Evolutionary conservation across 306 rosid species (phyloP).

Genomic region (Glycine soja): DNA sequence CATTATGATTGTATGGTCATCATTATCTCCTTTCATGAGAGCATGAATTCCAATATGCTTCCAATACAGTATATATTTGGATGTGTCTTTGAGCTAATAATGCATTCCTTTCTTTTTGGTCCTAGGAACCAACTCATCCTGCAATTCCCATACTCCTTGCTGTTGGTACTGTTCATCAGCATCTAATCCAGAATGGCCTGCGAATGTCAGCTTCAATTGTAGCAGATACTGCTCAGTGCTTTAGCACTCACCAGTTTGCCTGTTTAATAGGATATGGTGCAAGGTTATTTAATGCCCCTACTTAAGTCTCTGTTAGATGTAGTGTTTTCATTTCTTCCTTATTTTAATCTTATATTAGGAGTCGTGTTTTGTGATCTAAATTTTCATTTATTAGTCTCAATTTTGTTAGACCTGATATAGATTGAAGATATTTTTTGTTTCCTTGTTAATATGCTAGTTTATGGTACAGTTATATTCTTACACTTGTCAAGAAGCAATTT

Average conservation of each 20-base stretch:
- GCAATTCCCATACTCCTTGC: slow-evolving; percentile 97
- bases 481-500: slow-evolving; percentile 8
- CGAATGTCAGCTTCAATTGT: slow-evolving; percentile 90
- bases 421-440: neutral
- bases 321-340: slow-evolving; percentile 31
- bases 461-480: slow-evolving; percentile 22
- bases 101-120: slow-evolving; percentile 37
- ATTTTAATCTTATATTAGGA: slow-evolving; percentile 30
- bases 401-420: slow-evolving; percentile 28
- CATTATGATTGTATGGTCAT: slow-evolving; percentile 2
- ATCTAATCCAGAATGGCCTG: slow-evolving; percentile 92
- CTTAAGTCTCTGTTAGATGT: slow-evolving; percentile 28
- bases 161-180: slow-evolving; percentile 98
- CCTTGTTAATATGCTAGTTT: slow-evolving; percentile 33
- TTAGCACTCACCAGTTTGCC: slow-evolving; percentile 99
- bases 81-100: slow-evolving; percentile 34
- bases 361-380: neutral
- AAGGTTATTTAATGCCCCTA: slow-evolving; percentile 65
- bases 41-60: neutral
- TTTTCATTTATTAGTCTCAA: slow-evolving; percentile 28
- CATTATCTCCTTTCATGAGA: neutral
- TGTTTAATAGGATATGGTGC: slow-evolving; percentile 99
- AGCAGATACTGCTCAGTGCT: slow-evolving; percentile 98
- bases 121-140: slow-evolving; percentile 92
- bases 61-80: neutral